These are phyloP conservation scores for Nasturtium officinale DNA, from an alignment of 345 rosid species.

Conservation along the genomic window DNA sequence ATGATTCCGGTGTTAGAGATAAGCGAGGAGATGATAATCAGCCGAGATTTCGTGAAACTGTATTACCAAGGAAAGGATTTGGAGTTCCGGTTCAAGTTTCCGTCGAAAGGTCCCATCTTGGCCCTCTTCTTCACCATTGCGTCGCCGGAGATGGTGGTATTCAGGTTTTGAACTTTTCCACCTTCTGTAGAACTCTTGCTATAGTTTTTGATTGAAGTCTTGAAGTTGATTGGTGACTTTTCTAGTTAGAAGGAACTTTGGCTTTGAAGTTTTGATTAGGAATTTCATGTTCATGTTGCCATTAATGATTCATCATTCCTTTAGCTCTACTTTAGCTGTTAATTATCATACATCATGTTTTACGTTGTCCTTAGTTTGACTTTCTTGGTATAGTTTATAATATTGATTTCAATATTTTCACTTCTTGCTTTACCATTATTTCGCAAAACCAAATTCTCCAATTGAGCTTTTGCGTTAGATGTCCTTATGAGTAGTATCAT, in stretches of 20 bases:
- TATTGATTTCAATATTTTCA: not conserved
- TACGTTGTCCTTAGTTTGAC: not conserved
- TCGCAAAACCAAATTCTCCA: not conserved
- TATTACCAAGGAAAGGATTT: conserved; percentile 71
- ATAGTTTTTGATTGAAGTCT: not conserved
- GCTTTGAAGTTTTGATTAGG: not conserved
- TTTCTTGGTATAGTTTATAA: not conserved
- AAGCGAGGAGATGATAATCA: conserved; percentile 3
- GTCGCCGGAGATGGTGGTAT: conserved; percentile 78
- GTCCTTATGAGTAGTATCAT: not conserved
- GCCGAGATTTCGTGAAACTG: conserved; percentile 55
- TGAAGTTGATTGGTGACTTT: not conserved
- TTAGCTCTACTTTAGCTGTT: not conserved
- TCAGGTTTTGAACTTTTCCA: conserved; percentile 53
- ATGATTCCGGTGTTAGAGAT: conserved; percentile 21
- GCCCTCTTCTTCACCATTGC: conserved; percentile 62
- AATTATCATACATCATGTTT: not conserved
- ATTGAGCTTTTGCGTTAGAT: not conserved
- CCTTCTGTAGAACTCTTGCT: not conserved
- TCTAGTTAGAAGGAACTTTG: not conserved
- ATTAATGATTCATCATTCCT: not conserved
- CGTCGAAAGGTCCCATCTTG: conserved; percentile 60
- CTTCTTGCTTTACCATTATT: not conserved
- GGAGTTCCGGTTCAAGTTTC: conserved; percentile 73
- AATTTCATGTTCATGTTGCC: not conserved